Base-by-base conservation (phyloP, 441 rosid genomes). In the Gossypium trilobum region DNA sequence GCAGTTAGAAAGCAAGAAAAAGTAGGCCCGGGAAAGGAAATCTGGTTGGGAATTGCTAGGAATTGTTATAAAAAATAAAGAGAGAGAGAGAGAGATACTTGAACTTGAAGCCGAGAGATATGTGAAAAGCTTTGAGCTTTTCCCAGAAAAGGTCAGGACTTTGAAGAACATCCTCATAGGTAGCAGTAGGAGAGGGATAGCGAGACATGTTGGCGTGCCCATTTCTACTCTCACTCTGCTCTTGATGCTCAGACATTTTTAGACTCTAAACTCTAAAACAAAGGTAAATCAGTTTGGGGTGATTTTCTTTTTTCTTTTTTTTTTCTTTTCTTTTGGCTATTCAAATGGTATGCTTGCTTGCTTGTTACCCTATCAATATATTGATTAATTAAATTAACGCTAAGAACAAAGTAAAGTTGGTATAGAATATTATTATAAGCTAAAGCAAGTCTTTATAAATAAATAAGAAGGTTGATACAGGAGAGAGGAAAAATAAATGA, bases 81-180 rank as follows among this genome's bases (percentile, higher is more conserved):
- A 2, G 23, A 68, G 13, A 61, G 39, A 2, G 23, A 68, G 16
- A 57, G 42, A 71, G 91, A 80, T 48, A 89, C 98, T 76, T 80
- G 81, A 91, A 82, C 73, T 84, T 85, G 70, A 81, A 72, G 59
- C 82, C 87, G 67, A 80, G 74, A 0, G 83, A 78, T 22, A 70
- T 74, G 61, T 85, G 89, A 44, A 88, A 83, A 80, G 83, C 82
- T 58, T 63, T 70, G 70, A 93, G 89, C 82, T 86, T 87, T 71
- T 84, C 89, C 89, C 87, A 84, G 84, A 91, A 93, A 82, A 89
- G 90, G 57, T 78, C 85, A 2, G 93, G 70, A 77, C 73, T 86
- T 66, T 79, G 91, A 74, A 80, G 80, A 77, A 89, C 81, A 70
- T 89, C 91, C 50, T 91, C 83, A 57, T 81, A 87, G 56, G 71